Base-by-base conservation (phyloP, 2,329 filamentous ascomycete species). In the Cyclaneusma minus region DNA sequence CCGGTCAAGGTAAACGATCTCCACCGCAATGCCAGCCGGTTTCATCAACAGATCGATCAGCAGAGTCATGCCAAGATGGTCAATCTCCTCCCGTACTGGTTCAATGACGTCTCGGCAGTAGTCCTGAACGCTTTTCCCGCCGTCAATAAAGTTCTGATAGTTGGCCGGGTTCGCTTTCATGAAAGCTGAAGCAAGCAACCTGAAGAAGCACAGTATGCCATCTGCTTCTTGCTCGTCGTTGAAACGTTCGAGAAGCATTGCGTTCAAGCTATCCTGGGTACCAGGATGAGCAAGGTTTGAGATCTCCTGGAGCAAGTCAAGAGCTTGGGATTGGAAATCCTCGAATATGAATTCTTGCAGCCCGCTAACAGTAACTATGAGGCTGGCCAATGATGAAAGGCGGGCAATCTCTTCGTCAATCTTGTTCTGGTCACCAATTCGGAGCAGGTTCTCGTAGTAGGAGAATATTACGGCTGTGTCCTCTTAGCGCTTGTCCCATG, bases 1-100 rank as follows among this genome's bases (percentile, higher is more conserved):
- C 40, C 83, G 72, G 47, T 95, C 89, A 6, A 98, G 68, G 47
- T 95, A 94, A 28, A 83, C 72, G 35, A 95, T 80, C 45, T 94
- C 83, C 12, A 95, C 67, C 4, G 75, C 71, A 35, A 94, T 70
- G 10, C 73, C 72, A 25, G 75, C 74, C 6, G 78, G 80, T 44
- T 81, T 76, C 35, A 95, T 68, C 3, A 95, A 62, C 14, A 83
- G 67, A 35, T 87, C 74, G 34, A 77, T 68, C 25, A 95, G 59
- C 3, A 82, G 69, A 32, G 70, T 70, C 35, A 95, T 63, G 22
- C 82, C 81, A n/a, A 93, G 58, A 41, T 94, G 74, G 40, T 98
- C 89, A 35, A 95, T 92, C 54, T 95, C 87, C 26, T 73, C 70
- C 38, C 75, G 67, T 10, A 75, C 64, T 1, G 78, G 69, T 47